Percentiles rank a stretch among this genome's conserved stretches.
phyloP scores from a whole-genome alignment of 306 rosid genomes.

The Luffa acutangula region DNA sequence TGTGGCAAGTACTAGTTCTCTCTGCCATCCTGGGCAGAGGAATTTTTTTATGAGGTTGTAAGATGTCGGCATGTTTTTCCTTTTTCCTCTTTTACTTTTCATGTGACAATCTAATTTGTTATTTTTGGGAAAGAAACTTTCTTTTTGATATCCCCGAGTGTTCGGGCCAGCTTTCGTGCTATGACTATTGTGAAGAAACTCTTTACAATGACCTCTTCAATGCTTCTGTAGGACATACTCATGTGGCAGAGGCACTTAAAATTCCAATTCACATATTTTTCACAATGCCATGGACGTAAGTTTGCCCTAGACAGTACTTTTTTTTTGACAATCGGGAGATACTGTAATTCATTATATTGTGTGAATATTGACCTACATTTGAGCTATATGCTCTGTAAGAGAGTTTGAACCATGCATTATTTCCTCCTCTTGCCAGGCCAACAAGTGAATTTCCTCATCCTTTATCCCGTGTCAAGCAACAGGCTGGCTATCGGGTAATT shows the following conservation, averaged over 20 bases:
- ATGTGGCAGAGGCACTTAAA: slow-evolving; percentile 94
- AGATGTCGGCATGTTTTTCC: background rate
- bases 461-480: slow-evolving; percentile 92
- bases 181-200: background rate
- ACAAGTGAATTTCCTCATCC: slow-evolving; percentile 99
- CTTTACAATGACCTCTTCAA: background rate
- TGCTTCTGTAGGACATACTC: slow-evolving; percentile 69
- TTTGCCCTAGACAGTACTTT: slow-evolving; percentile 35
- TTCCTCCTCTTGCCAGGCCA: slow-evolving; percentile 47
- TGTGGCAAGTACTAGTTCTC: background rate
- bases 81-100: background rate
- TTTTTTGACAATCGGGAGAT: background rate
- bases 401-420: slow-evolving; percentile 9
- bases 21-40: slow-evolving; percentile 1
- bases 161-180: too few relatives aligned
- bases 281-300: slow-evolving; percentile 99
- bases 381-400: slow-evolving; percentile 10
- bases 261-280: slow-evolving; percentile 90
- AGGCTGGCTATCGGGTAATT: slow-evolving; percentile 82
- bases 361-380: slow-evolving; percentile 11
- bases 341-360: slow-evolving; percentile 13
- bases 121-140: too few relatives aligned
- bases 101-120: background rate
- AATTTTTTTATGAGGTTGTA: background rate
- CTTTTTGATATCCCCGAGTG: too few relatives aligned